phyloP scores from a whole-genome alignment of 2,329 filamentous ascomycete species.

The Paramyrothecium sp. region DNA sequence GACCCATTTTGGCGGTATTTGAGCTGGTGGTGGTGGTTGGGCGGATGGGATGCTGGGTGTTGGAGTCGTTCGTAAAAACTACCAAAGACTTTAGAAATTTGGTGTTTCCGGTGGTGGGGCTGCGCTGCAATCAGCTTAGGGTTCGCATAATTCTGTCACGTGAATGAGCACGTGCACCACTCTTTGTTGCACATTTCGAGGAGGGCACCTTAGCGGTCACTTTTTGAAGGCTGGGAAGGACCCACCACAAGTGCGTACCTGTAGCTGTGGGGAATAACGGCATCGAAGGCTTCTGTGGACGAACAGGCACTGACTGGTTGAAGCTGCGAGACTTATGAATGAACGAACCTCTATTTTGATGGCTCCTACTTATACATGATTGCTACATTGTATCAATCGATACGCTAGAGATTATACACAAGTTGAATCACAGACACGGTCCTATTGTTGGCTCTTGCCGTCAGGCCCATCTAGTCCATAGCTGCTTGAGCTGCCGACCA shows the following conservation, averaged over 20 bases:
- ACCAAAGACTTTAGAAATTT: conserved; percentile 18
- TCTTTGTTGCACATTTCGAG: not conserved
- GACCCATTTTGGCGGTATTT: conserved; percentile 66
- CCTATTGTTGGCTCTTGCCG: conserved; percentile 1
- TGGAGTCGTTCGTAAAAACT: conserved; percentile 23
- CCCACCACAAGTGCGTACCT: too few relatives aligned
- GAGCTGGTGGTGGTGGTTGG: conserved; percentile 33
- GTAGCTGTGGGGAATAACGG: too few relatives aligned
- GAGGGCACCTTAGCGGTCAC: too few relatives aligned
- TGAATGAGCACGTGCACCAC: conserved; percentile 21
- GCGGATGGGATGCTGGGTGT: conserved; percentile 22
- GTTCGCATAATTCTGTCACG: conserved; percentile 18
- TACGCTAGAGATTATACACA: conserved; percentile 15
- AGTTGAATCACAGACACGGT: not conserved
- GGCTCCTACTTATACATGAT: conserved; percentile 27
- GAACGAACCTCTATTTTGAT: not conserved
- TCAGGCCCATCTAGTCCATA: conserved; percentile 31
- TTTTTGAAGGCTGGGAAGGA: too few relatives aligned
- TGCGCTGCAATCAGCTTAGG: conserved; percentile 21
- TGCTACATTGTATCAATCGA: conserved; percentile 22
- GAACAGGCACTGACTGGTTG: not conserved
- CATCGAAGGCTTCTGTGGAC: too few relatives aligned
- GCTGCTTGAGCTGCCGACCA: conserved; percentile 31
- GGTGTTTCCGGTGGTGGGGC: conserved; percentile 23
- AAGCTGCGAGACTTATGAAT: not conserved